Base-by-base conservation (phyloP, 1,139 yeast species). In the Debaryomycetaceae sp. region DNA sequence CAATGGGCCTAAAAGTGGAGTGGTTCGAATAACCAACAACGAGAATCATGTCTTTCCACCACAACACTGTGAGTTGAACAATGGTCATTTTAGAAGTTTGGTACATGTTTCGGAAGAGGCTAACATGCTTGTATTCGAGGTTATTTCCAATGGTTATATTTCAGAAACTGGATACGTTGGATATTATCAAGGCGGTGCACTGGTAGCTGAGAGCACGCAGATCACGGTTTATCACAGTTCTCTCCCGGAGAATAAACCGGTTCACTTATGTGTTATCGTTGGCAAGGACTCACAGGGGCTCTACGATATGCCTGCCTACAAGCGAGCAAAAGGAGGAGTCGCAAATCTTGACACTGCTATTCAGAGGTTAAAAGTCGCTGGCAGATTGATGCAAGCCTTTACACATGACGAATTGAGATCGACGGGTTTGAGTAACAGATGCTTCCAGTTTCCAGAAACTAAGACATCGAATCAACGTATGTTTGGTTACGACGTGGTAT, bases 351-450 rank as follows among this genome's bases (percentile, higher is more conserved):
- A 84, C 14, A 65, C 83, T n/a, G 97, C 97, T 0, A 69, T 88
- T 22, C 72, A 74, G 52, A 90, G 88, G 60, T 62, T 93, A 52
- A 81, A 96, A 55, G 80, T 89, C 49, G 97, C 91, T 6, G 96
- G 88, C 4, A 75, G 97, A 56, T 63, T 93, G 63, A 89, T 90
- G 96, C 91, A 89, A 57, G 96, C 97, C 0, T 91, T 81, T 60
- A 91, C 98, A 0, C 84, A 84, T 53, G 97, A 93, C 54, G 97
- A 91, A 59, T 89, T 93, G 96, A 66, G 83, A 46, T 69, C 83
- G 36, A 76, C 78, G 44, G 95, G 95, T 0, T 79, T 88, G 56
- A 96, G 97, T 24, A 81, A 85, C 52, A 69, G 98, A 47, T 76
- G 87, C 5, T 90, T 90, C 64, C 81, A 83, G 48, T 85, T 90